Conservation (phyloP, 2,329 filamentous ascomycete species). For the Colletotrichum somersetense region DNA sequence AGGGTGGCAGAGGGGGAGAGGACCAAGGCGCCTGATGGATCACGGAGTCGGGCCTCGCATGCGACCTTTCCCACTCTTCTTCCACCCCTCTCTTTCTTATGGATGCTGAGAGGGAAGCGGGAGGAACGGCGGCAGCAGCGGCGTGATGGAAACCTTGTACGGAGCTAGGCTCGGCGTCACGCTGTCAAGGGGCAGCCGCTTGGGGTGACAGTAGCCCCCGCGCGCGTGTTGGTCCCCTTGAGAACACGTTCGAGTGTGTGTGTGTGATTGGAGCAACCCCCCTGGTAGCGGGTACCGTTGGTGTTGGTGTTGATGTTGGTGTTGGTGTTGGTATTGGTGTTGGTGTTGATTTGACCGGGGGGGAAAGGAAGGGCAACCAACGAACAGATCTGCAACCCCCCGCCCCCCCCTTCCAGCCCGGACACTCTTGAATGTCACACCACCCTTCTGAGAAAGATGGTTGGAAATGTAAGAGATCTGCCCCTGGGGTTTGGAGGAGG, state of each 20-base stretch:
- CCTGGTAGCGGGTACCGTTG: not conserved
- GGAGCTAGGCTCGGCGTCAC: not conserved
- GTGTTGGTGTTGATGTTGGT: not conserved
- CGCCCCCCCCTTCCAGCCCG: not conserved
- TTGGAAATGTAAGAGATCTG: too few species aligned
- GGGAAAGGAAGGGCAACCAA: not conserved
- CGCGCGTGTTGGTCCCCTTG: not conserved
- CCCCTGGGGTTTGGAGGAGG: too few species aligned
- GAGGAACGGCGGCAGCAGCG: not conserved
- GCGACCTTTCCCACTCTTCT: not conserved
- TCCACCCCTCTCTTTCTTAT: not conserved
- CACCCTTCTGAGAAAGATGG: too few species aligned
- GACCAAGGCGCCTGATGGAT: not conserved
- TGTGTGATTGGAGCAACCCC: not conserved
- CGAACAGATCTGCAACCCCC: not conserved
- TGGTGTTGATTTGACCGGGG: too few species aligned
- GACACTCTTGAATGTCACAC: not conserved
- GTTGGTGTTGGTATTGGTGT: too few species aligned
- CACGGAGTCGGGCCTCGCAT: not conserved
- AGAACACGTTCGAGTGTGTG: not conserved
- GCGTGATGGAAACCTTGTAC: not conserved
- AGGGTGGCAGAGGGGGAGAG: not conserved
- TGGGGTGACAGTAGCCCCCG: not conserved
- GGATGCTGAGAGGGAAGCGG: not conserved
- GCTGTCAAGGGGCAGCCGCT: not conserved